Percentiles rank a stretch among this genome's conserved stretches.
Conservation (phyloP, 2,329 filamentous ascomycete species). For the Stagonosporopsis vannaccii region DNA sequence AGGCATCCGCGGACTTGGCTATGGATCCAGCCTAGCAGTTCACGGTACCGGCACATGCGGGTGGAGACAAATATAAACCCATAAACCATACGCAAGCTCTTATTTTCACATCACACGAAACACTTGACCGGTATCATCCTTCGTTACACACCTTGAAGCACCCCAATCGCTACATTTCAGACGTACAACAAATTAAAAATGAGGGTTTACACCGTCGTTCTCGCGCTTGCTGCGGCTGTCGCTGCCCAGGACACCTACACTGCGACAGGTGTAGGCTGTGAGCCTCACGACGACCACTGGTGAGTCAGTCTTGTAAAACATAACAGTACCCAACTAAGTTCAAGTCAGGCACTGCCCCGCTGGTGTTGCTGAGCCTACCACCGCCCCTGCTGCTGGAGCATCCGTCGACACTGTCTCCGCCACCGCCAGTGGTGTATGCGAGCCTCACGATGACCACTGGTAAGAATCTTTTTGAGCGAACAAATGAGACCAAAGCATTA, state of each 20-base stretch:
- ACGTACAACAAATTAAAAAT: conserved; percentile 18
- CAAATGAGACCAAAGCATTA: not conserved
- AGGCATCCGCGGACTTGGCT: conserved; percentile 36
- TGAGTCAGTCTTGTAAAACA: not conserved
- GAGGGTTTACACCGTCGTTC: conserved; percentile 28
- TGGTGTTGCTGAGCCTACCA: conserved; percentile 23
- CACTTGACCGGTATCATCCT: conserved; percentile 2
- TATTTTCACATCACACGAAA: conserved; percentile 10
- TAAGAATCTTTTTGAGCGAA: not conserved
- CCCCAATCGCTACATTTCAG: not conserved
- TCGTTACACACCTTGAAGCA: not conserved
- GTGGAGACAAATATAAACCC: conserved; percentile 22
- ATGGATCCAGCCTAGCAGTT: conserved; percentile 18
- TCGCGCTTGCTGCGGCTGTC: conserved; percentile 23
- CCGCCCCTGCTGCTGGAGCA: conserved; percentile 16
- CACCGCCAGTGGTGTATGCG: conserved; percentile 28
- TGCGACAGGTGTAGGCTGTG: conserved; percentile 19
- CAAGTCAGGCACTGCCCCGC: conserved; percentile 21
- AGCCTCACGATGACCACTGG: conserved; percentile 38
- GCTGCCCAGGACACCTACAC: conserved; percentile 28
- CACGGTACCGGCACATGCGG: not conserved
- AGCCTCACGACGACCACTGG: conserved; percentile 25
- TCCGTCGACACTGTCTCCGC: conserved; percentile 21
- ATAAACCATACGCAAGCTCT: conserved; percentile 3
- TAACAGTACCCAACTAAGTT: not conserved